Percentiles rank a stretch among this genome's conserved stretches.
Evolutionary conservation across 495 filamentous ascomycete species (phyloP).

Genomic region (Podospora pseudoanserina): DNA sequence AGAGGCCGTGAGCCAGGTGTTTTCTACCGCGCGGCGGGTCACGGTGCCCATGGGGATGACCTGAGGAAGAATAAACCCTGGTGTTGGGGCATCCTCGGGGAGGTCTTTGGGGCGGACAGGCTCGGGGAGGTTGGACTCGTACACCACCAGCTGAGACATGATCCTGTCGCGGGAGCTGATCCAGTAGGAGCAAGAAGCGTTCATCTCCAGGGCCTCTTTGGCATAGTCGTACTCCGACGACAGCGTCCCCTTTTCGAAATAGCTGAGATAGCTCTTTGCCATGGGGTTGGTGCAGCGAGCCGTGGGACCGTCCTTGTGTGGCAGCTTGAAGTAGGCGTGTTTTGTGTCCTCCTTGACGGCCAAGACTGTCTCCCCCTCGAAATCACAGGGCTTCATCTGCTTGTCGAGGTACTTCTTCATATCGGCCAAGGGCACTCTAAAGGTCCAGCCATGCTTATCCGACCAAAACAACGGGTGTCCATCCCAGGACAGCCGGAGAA

Average conservation of each 20-base stretch:
- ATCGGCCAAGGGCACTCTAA: conserved; percentile 66
- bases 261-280: conserved; percentile 82
- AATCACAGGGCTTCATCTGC: conserved; percentile 68
- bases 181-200: conserved; percentile 97
- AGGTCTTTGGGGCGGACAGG: conserved; percentile 1
- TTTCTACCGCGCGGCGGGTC: conserved; percentile 93
- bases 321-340: conserved; percentile 83
- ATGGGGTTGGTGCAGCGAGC: conserved; percentile 80
- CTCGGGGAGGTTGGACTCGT: conserved; percentile 56
- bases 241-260: conserved; percentile 86
- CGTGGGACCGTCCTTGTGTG: conserved; percentile 89
- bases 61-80: conserved; percentile 93
- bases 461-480: conserved; percentile 88
- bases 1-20: conserved; percentile 95
- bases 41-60: conserved; percentile 98
- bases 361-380: conserved; percentile 66
- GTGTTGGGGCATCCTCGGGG: conserved; percentile 15
- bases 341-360: conserved; percentile 61
- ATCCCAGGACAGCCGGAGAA: conserved; percentile 86
- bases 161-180: conserved; percentile 92
- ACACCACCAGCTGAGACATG: conserved; percentile 88
- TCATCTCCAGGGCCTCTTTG: conserved; percentile 95
- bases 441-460: conserved; percentile 88
- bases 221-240: conserved; percentile 84
- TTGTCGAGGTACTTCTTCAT: conserved; percentile 62